These are phyloP conservation scores for Pulveroboletus frians DNA, from an alignment of 768 basidiomycete species.

Conservation along the genomic window DNA sequence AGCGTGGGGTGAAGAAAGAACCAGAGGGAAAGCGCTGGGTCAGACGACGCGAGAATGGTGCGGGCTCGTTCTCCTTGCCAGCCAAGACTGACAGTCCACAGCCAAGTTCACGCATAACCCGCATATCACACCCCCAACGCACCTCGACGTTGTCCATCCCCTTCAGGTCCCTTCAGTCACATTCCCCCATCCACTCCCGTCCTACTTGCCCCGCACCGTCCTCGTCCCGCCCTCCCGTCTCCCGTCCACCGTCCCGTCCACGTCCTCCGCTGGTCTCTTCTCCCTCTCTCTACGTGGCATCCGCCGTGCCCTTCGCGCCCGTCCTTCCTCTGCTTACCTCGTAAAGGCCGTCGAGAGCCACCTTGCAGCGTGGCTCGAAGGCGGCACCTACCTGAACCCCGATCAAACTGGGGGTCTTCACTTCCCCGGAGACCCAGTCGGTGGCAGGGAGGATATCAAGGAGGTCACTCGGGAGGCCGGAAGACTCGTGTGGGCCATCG, in stretches of 20 bases:
- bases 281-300: constrained; percentile 73
- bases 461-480: constrained; percentile 64
- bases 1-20: constrained; percentile 38
- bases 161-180: constrained; percentile 46
- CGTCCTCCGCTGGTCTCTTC: constrained; percentile 70
- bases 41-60: constrained; percentile 74
- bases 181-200: constrained; percentile 72
- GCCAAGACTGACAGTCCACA: constrained; percentile 25
- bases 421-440: constrained; percentile 45
- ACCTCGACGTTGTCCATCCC: constrained; percentile 47
- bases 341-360: constrained; percentile 65
- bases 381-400: constrained; percentile 52
- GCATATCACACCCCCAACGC: constrained; percentile 61
- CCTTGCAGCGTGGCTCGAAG: constrained; percentile 59
- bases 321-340: constrained; percentile 47
- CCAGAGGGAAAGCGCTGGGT: constrained; percentile 78
- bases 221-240: constrained; percentile 44
- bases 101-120: constrained; percentile 70
- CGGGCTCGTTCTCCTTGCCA: constrained; percentile 15
- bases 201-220: constrained; percentile 59
- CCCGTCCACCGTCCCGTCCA: constrained; percentile 40
- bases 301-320: constrained; percentile 59
- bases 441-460: constrained; percentile 47
- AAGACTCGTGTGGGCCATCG: constrained; percentile 69
- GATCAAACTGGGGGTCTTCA: constrained; percentile 32